These are phyloP conservation scores for Actinomucor elegans DNA, from an alignment of 371 early-diverging fungal species.

Conservation along the genomic window DNA sequence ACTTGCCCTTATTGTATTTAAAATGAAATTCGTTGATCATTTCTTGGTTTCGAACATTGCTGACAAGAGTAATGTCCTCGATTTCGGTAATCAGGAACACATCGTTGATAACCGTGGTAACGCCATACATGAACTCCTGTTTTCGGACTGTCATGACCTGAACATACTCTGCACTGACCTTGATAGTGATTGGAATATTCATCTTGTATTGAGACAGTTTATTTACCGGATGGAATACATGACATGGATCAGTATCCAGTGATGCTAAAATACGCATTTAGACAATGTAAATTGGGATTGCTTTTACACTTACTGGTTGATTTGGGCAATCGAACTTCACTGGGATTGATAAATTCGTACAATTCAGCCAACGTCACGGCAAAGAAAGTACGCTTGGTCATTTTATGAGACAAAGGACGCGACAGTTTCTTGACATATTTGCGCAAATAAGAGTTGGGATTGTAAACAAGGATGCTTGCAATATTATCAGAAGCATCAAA, in stretches of 20 bases:
- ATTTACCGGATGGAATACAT: slow-evolving; percentile 65
- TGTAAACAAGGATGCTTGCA: slow-evolving; percentile 70
- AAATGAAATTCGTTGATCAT: slow-evolving; percentile 79
- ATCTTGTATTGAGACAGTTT: slow-evolving; percentile 62
- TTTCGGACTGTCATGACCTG: slow-evolving; percentile 74
- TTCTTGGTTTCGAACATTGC: slow-evolving; percentile 43
- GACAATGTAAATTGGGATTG: too few relatives aligned
- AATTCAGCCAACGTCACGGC: slow-evolving; percentile 68
- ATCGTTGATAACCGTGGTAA: slow-evolving; percentile 80
- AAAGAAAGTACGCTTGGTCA: slow-evolving; percentile 66
- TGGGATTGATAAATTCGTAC: slow-evolving; percentile 66
- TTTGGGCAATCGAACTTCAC: slow-evolving; percentile 78
- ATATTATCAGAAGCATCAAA: slow-evolving; percentile 54
- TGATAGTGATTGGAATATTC: slow-evolving; percentile 78
- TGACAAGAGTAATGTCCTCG: slow-evolving; percentile 67
- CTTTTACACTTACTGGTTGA: slow-evolving; percentile 54
- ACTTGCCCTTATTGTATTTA: slow-evolving; percentile 70
- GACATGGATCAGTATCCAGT: slow-evolving; percentile 68
- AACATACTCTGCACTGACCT: slow-evolving; percentile 78
- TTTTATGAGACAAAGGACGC: slow-evolving; percentile 57
- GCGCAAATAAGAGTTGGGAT: slow-evolving; percentile 77
- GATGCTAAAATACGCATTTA: slow-evolving; percentile 52
- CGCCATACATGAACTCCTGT: slow-evolving; percentile 69
- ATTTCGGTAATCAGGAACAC: slow-evolving; percentile 86
- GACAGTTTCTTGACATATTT: slow-evolving; percentile 67